Evolutionary conservation across 176 grass and related monocot genomes (phyloP), one percentile per base, ranked within the genome.

Genomic region (Oryza meyeriana): DNA sequence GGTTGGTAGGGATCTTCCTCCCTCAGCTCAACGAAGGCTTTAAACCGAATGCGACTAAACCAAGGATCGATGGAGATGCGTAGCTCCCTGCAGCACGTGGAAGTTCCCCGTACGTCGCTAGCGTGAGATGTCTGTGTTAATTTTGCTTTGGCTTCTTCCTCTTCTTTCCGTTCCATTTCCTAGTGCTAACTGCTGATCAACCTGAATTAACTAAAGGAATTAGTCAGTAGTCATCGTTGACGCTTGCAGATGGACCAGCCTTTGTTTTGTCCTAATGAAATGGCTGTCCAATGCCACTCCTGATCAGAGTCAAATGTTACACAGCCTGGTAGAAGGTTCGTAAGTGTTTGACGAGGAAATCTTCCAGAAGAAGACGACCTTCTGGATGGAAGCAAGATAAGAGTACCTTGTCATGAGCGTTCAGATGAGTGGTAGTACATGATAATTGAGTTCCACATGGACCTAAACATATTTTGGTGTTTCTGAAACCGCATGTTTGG

Each of bases 51-150:
- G 70, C 48, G 69, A 69, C 66, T 44, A 63, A 52, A 39, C 12
- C 76, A 88, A 88, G 76, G 29, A 88, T 75, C 87, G 81, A 33
- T 44, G 25, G 65, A 77, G 65, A 77, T 62, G 62, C 61, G 45
- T 40, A 8, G 73, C 74, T 18, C 45, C 36, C n/a, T 8, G 48
- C 24, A 33, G 45, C 79, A 64, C 39, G 76, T 75, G 81, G 17
- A 62, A 33, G 68, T 8, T 34, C 3, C 29, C 8, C 20, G 48
- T 7, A 55, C 17, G 13, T 41, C 14, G 28, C 36, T 24, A 64
- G 59, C 25, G 78, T 39, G 14, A 8, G 62, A 55, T 40, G 20
- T 59, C 44, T 34, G 31, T 22, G 48, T 40, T 59, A 24, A 25
- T 8, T 3, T 63, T 41, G 24, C 16, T 32, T 80, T 74, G 35